A percentile compares a stretch with the other conserved stretches of the same genome.
phyloP scores from a whole-genome alignment of 257 asterid species.

The Solanum raphanifolium region DNA sequence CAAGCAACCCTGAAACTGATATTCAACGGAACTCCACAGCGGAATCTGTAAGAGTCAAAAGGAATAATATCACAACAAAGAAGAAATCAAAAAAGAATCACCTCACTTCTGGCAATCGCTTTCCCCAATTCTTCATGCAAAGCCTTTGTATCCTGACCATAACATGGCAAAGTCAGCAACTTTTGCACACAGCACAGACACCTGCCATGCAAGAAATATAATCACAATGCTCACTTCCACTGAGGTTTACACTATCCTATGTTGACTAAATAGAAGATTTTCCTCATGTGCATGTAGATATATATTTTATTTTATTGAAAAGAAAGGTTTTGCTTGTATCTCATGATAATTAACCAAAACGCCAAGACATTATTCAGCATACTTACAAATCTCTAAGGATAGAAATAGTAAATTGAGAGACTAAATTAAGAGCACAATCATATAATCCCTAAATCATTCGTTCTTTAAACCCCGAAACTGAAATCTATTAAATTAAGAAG shows the following conservation, averaged over 20 bases:
- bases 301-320: background rate
- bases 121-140: conserved; percentile 56
- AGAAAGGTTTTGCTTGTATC: background rate
- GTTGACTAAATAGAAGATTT: background rate
- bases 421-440: background rate
- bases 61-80: background rate
- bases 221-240: conserved; percentile 18
- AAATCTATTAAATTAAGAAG: background rate
- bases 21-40: background rate
- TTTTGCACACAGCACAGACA: conserved; percentile 16
- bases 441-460: background rate
- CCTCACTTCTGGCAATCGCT: conserved; percentile 72
- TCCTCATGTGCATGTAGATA: background rate
- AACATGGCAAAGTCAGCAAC: conserved; percentile 50
- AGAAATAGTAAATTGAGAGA: background rate
- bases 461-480: background rate
- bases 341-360: background rate
- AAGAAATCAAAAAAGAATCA: conserved; percentile 10
- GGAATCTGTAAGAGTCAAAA: background rate
- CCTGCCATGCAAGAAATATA: conserved; percentile 19
- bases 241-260: conserved; percentile 3
- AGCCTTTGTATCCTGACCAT: conserved; percentile 63
- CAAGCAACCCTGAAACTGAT: background rate
- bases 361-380: background rate
- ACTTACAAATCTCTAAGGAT: background rate